Conservation (phyloP, 2,329 filamentous ascomycete species). For the Colletotrichum magnum region DNA sequence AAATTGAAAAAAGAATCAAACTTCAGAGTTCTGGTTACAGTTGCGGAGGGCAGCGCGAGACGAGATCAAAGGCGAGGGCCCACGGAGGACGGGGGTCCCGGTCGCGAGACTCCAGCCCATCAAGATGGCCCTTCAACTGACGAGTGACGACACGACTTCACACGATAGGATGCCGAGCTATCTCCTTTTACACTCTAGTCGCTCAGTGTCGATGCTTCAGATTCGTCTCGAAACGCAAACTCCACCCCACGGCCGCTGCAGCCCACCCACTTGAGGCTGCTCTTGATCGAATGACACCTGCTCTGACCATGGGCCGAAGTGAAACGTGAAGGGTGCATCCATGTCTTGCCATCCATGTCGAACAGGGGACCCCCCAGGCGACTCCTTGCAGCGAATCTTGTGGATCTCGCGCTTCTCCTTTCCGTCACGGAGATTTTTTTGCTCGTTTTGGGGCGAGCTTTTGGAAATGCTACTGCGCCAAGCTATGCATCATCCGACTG, state of each 20-base stretch:
- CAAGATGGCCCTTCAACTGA: no score
- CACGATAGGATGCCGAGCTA: background rate
- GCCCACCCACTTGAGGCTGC: conserved; percentile 33
- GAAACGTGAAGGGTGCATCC: conserved; percentile 35
- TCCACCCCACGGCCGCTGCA: conserved; percentile 12
- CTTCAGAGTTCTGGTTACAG: conserved; percentile 1
- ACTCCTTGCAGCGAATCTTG: conserved; percentile 40
- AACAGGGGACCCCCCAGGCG: background rate
- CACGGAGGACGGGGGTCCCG: conserved; percentile 13
- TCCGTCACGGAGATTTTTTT: conserved; percentile 35
- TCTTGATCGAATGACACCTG: conserved; percentile 34
- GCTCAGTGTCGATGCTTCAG: conserved; percentile 39
- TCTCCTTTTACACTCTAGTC: conserved; percentile 1
- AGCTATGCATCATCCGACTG: conserved; percentile 20
- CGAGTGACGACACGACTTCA: conserved; percentile 23
- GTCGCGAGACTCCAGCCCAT: conserved; percentile 16
- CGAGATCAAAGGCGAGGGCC: conserved; percentile 13
- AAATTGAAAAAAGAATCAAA: background rate
- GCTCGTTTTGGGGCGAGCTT: background rate
- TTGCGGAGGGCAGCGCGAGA: conserved; percentile 29
- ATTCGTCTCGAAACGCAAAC: conserved; percentile 37
- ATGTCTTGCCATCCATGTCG: background rate
- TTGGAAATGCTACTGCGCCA: conserved; percentile 3
- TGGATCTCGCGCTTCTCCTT: conserved; percentile 40
- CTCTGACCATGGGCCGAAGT: conserved; percentile 27